phyloP scores from a whole-genome alignment of 305 asterid genomes.

The Salvia sclarea region DNA sequence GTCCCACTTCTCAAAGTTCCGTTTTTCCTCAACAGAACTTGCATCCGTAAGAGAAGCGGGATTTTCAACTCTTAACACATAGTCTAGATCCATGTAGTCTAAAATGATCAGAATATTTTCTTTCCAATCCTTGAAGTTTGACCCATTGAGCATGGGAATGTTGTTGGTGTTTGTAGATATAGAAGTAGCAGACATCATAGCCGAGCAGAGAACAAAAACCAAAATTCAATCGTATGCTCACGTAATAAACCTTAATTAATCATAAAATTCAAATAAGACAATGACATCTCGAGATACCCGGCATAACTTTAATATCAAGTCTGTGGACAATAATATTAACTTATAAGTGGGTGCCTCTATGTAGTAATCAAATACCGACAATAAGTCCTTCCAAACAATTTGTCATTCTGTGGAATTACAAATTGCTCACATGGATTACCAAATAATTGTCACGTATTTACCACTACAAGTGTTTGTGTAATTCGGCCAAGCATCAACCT shows the following conservation, averaged over 20 bases:
- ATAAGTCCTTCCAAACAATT: neutral
- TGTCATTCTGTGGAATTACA: neutral
- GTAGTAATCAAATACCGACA: neutral
- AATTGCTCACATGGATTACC: neutral
- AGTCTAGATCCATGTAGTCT: neutral
- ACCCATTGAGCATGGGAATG: neutral
- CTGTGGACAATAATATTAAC: neutral
- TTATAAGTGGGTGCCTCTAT: too few species aligned
- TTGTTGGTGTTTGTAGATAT: neutral
- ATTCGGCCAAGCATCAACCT: neutral
- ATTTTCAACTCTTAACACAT: neutral
- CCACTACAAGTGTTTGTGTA: neutral
- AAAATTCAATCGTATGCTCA: neutral
- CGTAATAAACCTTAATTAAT: neutral
- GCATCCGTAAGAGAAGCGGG: neutral
- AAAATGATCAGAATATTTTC: neutral
- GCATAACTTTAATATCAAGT: neutral
- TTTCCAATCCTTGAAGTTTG: neutral
- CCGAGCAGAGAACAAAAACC: too few species aligned
- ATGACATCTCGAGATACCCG: neutral
- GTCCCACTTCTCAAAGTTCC: too few species aligned
- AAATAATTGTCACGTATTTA: neutral
- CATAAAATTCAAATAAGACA: neutral
- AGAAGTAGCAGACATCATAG: neutral
- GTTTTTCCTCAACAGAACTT: neutral